Conservation (phyloP, 2,329 filamentous ascomycete genomes). For the Pseudocercospora fuligena region DNA sequence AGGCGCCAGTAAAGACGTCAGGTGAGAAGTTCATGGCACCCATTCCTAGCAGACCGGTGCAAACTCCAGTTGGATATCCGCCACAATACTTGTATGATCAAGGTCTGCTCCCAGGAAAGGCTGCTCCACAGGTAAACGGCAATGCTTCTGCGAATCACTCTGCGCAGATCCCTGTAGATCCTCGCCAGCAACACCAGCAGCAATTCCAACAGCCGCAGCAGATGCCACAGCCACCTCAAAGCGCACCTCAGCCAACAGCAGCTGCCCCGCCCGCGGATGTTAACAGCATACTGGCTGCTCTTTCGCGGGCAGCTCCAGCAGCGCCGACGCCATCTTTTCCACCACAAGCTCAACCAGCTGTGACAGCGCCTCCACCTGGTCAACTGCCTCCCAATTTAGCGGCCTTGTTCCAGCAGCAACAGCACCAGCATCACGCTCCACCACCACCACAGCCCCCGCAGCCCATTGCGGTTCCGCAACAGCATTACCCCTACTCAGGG, state of each 20-base stretch:
- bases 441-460: constrained; percentile 21
- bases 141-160: constrained; percentile 3
- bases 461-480: constrained; percentile 18
- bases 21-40: constrained; percentile 40
- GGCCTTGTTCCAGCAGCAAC: constrained; percentile 33
- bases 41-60: constrained; percentile 35
- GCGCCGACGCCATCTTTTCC: constrained; percentile 32
- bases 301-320: constrained; percentile 37
- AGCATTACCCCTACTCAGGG: constrained; percentile 25
- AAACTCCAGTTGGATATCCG: constrained; percentile 39
- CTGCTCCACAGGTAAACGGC: constrained; percentile 26
- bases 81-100: constrained; percentile 39
- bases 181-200: constrained; percentile 23
- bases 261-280: constrained; percentile 38
- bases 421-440: constrained; percentile 5
- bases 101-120: constrained; percentile 34
- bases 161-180: constrained; percentile 19
- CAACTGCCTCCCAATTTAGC: constrained; percentile 36
- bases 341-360: constrained; percentile 24
- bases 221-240: constrained; percentile 22
- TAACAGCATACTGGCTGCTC: constrained; percentile 42
- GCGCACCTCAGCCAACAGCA: constrained; percentile 18
- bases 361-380: constrained; percentile 27
- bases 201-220: constrained; percentile 22
- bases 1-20: constrained; percentile 18